Conservation (phyloP, 306 rosid genomes). For the Lagenaria siceraria region DNA sequence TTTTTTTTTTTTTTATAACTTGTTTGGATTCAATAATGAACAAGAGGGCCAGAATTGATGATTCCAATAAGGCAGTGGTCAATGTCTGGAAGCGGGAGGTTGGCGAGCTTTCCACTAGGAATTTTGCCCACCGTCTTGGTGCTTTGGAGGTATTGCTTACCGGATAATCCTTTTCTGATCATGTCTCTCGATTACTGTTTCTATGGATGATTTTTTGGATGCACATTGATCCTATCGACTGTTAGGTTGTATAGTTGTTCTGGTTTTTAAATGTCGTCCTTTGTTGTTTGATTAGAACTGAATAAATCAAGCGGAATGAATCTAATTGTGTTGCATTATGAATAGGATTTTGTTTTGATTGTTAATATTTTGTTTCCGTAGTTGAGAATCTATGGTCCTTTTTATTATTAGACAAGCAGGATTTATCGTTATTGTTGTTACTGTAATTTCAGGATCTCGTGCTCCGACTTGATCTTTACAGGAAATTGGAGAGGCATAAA, state of each 20-base stretch:
- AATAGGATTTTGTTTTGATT: too few species aligned
- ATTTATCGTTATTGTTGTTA: background rate
- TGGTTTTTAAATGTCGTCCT: background rate
- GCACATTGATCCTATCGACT: background rate
- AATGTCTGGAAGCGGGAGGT: conserved; percentile 67
- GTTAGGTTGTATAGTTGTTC: background rate
- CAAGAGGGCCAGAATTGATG: conserved; percentile 26
- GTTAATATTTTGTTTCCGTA: background rate
- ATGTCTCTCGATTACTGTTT: background rate
- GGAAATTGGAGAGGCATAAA: conserved; percentile 56
- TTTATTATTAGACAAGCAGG: background rate
- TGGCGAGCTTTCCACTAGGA: conserved; percentile 51
- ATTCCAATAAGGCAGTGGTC: conserved; percentile 31
- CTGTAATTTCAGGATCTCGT: conserved; percentile 50
- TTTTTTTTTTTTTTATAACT: background rate
- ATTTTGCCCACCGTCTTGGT: conserved; percentile 55
- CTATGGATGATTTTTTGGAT: background rate
- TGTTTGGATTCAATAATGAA: conserved; percentile 26
- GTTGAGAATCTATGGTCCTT: background rate
- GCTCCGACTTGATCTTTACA: conserved; percentile 48
- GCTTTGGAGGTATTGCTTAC: conserved; percentile 39
- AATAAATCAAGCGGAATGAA: background rate
- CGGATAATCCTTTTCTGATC: background rate
- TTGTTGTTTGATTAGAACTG: background rate
- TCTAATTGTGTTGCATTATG: background rate